Evolutionary conservation across 306 rosid genomes (phyloP), one percentile per base, ranked within the genome.

Genomic region (Amphicarpaea edgeworthii): DNA sequence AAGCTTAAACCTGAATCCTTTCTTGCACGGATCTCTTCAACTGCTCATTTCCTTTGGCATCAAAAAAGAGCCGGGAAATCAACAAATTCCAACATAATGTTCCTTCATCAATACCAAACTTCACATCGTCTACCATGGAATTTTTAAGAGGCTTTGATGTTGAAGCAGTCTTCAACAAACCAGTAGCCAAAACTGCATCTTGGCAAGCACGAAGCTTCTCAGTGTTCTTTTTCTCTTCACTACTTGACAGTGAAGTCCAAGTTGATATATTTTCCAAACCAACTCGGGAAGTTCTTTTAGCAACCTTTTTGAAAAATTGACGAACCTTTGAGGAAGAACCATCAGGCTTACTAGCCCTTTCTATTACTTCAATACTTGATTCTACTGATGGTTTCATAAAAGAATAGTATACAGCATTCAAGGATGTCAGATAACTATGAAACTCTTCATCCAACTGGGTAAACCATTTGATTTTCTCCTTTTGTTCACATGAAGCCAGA

Each of bases 61-160:
- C 99, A 84, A 90, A 95, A 87, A 95, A 95, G 72, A 92, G 85
- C 42, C 99, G 88, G 14, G 97, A 89, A 68, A 95, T 82, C 77
- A 95, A 80, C 85, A 95, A 83, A 84, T 92, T 95, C 97, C 85
- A 90, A 67, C 91, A 89, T 45, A 92, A 84, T 43, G 97, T 84
- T 67, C 93, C 97, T 77, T 92, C 99, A 77, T 95, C 96, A 71
- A 83, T 79, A 49, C 87, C 79, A 76, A 78, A 75, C 84, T 84
- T 92, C 58, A 92, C 95, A 16, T 78, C 80, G 24, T 83, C 91
- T 73, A 82, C 94, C 17, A 42, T 21, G 17, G 81, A 84, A 78
- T 78, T 77, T 72, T 79, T 88, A 74, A 59, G 72, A 68, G 67
- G 73, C 79, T 86, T 85, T 47, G 78, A 62, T 71, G 82, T 73